Evolutionary conservation across 2,329 filamentous ascomycete genomes (phyloP), one percentile per base, ranked within the genome.

Genomic region (Talaromyces rugulosus): DNA sequence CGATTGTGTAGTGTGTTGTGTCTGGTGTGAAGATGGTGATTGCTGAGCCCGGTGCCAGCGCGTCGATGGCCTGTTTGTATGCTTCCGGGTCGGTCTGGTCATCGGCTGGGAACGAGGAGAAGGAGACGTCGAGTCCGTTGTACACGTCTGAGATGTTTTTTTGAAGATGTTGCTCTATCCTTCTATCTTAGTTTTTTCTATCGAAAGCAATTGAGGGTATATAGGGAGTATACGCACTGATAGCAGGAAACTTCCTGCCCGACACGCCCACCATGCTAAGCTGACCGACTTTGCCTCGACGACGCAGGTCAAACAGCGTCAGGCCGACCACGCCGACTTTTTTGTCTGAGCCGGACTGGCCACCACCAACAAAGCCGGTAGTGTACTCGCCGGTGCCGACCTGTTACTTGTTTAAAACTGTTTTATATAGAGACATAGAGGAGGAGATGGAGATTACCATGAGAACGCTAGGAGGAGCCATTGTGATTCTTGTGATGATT

Each of bases 21-120:
- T 97, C 93, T 0, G 93, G 92, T 0, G 93, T 96, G 84, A 97
- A 97, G 78, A 97, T 94, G 63, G 93, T 96, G 77, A 97, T 94
- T 68, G 92, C 93, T 67, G 92, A 91, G 68, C 93, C 92, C 6
- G 89, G 85, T 51, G 85, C 84, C 50, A 97, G 85, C 9, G 87
- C 86, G 75, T 96, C 91, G 71, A 97, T 96, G 68, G 93, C 93
- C 12, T 84, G 75, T 79, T 95, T 96, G 85, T 96, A 97, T 52
- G 92, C 87, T 58, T 93, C 88, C 4, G 91, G 84, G 72, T 96
- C 91, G 60, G 78, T 77, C 66, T 82, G 76, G 70, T 90, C 87
- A 75, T 96, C 87, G 69, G 87, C 85, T 2, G 90, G 94, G 78
- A 85, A 96, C 14, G 92, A 94, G 62, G 87, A 82, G 79, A 97